Evolutionary conservation across 2,329 filamentous ascomycete species (phyloP).

Genomic region (Colletotrichum navitas): DNA sequence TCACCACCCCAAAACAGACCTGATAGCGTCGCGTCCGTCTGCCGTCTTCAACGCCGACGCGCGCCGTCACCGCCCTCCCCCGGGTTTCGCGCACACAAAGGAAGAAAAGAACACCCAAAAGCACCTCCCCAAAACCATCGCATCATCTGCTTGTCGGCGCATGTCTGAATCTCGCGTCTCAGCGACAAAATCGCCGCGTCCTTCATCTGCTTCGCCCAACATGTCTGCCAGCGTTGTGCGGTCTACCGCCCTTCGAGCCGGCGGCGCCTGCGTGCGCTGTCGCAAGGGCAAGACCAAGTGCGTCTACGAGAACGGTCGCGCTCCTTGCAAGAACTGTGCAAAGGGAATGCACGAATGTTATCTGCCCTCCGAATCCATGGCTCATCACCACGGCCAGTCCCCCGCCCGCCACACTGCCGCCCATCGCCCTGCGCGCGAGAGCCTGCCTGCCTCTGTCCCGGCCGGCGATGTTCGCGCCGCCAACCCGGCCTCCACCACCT

Average conservation of each 20-base stretch:
- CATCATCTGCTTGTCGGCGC: constrained; percentile 16
- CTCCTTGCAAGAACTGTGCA: constrained; percentile 73
- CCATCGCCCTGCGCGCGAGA: constrained; percentile 66
- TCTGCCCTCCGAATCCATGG: constrained; percentile 70
- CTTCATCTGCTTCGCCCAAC: constrained; percentile 22
- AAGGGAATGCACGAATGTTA: constrained; percentile 75
- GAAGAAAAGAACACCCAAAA: background rate
- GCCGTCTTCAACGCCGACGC: constrained; percentile 2
- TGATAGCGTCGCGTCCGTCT: constrained; percentile 30
- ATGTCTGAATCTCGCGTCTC: constrained; percentile 2
- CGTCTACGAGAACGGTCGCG: constrained; percentile 72
- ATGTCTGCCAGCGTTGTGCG: constrained; percentile 65
- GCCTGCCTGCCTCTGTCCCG: constrained; percentile 64
- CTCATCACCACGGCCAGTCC: constrained; percentile 70
- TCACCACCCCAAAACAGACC: background rate
- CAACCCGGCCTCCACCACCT: constrained; percentile 59
- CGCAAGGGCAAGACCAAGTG: constrained; percentile 75
- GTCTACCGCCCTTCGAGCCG: constrained; percentile 70
- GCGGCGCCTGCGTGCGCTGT: constrained; percentile 72
- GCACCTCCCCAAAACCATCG: background rate
- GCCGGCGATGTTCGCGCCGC: constrained; percentile 57
- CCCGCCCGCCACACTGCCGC: constrained; percentile 63
- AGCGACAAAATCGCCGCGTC: constrained; percentile 6
- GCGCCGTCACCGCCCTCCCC: background rate
- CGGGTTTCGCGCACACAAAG: background rate